Conservation (phyloP, 371 early-diverging fungal genomes). For the Apophysomyces elegans region DNA sequence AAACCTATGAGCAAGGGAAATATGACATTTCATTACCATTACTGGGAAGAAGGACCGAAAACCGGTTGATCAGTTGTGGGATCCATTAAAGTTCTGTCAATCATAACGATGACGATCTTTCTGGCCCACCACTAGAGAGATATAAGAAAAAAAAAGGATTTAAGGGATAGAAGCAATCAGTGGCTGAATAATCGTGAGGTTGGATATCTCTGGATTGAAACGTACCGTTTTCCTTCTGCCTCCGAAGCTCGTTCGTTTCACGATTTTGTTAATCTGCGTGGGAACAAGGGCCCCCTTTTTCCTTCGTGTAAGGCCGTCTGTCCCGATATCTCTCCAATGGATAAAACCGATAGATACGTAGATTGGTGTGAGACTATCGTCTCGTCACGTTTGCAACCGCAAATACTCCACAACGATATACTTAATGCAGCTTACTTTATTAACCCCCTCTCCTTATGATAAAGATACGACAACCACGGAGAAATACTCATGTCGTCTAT, state of each 20-base stretch:
- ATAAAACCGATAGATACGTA: not conserved
- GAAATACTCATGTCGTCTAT: not conserved
- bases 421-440: not conserved
- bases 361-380: not conserved
- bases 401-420: slow-evolving; percentile 1
- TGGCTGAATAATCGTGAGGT: no score
- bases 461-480: not conserved
- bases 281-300: no score
- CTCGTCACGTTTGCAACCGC: not conserved
- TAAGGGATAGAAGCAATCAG: no score
- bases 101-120: not conserved
- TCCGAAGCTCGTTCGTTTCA: no score
- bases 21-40: not conserved
- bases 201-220: no score
- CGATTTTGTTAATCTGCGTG: no score
- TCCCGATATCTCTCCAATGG: no score
- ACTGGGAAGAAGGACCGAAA: slow-evolving; percentile 2
- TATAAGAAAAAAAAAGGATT: no score
- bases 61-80: slow-evolving; percentile 2
- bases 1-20: not conserved
- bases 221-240: no score
- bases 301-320: no score
- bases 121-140: no score
- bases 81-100: slow-evolving; percentile 12
- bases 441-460: not conserved